Evolutionary conservation across 2,329 filamentous ascomycete species (phyloP).

Genomic region (Fusarium sambucinum): DNA sequence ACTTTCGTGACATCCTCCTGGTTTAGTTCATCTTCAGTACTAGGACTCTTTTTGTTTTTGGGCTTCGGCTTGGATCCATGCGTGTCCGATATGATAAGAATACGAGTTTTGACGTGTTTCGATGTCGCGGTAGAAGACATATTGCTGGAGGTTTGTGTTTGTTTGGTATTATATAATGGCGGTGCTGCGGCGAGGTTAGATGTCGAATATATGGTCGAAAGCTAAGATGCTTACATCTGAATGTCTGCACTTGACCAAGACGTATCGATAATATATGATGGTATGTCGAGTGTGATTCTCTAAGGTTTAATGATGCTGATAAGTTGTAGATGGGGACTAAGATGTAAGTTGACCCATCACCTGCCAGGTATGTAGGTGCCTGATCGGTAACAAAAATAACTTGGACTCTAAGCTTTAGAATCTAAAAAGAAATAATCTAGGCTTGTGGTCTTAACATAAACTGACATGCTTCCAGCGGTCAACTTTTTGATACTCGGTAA

Average conservation of each 20-base stretch:
- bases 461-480: background rate
- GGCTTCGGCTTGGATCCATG: constrained; percentile 47
- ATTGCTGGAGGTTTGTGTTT: background rate
- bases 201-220: background rate
- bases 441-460: background rate
- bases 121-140: constrained; percentile 23
- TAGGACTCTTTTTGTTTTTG: constrained; percentile 17
- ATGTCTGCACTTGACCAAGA: background rate
- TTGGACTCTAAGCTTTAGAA: background rate
- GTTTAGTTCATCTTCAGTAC: constrained; percentile 46
- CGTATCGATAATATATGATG: no score
- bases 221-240: background rate
- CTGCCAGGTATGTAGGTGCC: background rate
- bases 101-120: constrained; percentile 51
- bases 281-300: background rate
- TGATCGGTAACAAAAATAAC: background rate
- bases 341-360: background rate
- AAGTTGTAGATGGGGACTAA: constrained; percentile 2
- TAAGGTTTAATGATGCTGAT: background rate
- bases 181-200: background rate
- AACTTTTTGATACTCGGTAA: background rate
- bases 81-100: constrained; percentile 57
- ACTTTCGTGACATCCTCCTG: constrained; percentile 20
- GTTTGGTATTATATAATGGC: background rate
- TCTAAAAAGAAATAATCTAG: background rate